Conservation (phyloP, 371 early-diverging fungal species). For the Lichtheimia hyalospora region DNA sequence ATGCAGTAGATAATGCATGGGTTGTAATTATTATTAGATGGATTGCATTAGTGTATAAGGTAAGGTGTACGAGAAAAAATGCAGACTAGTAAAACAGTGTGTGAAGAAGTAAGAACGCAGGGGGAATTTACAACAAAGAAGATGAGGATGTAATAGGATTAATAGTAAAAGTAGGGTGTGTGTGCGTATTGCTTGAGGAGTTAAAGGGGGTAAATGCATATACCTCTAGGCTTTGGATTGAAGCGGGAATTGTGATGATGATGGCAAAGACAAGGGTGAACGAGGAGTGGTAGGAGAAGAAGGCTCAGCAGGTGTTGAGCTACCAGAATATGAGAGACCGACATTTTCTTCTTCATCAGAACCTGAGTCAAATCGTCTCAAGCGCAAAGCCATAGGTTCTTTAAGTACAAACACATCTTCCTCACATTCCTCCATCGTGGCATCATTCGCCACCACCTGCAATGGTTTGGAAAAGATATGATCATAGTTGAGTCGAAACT, state of each 20-base stretch:
- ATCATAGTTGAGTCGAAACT: constrained; percentile 15
- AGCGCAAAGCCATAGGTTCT: constrained; percentile 12
- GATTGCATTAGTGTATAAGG: not conserved
- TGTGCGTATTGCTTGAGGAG: not conserved
- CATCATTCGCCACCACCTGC: not conserved
- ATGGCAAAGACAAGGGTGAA: constrained; percentile 13
- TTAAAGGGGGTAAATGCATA: not conserved
- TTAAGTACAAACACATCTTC: constrained; percentile 19
- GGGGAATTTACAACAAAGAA: not conserved
- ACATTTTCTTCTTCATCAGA: constrained; percentile 13
- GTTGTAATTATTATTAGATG: not conserved
- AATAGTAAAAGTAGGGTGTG: not conserved
- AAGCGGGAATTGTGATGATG: constrained; percentile 9
- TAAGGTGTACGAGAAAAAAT: no score
- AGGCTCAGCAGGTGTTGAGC: constrained; percentile 31
- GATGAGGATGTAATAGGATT: not conserved
- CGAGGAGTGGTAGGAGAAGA: constrained; percentile 36
- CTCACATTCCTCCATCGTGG: constrained; percentile 3
- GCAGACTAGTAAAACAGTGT: not conserved
- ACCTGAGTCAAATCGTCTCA: constrained; percentile 12
- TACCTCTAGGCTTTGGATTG: constrained; percentile 10
- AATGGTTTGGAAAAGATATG: constrained; percentile 1
- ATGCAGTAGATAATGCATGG: no score
- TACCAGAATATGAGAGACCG: constrained; percentile 13
- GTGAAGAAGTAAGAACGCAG: not conserved